Conservation (phyloP, 352 stramenopile genomes). For the Phytophthora vignae region DNA sequence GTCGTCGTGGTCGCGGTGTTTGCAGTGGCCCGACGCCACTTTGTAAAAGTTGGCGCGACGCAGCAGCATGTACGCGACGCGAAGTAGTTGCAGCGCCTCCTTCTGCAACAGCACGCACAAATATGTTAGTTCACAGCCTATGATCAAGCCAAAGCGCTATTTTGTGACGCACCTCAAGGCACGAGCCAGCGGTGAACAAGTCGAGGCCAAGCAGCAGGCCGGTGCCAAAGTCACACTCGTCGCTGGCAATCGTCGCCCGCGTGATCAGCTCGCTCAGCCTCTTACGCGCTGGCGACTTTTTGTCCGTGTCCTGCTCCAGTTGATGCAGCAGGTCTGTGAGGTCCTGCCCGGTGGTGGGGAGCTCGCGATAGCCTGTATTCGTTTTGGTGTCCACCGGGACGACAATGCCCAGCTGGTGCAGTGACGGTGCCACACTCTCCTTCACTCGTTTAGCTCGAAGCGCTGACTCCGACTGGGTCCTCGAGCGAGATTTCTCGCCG, state of each 20-base stretch:
- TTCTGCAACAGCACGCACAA: slow-evolving; percentile 37
- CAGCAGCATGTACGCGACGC: slow-evolving; percentile 62
- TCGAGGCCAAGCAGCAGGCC: slow-evolving; percentile 68
- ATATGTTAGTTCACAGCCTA: neutral
- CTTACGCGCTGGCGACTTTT: slow-evolving; percentile 37
- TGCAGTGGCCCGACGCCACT: slow-evolving; percentile 46
- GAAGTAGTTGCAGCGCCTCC: slow-evolving; percentile 53
- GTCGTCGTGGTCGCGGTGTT: slow-evolving; percentile 29
- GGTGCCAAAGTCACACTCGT: slow-evolving; percentile 80
- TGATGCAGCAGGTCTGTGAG: slow-evolving; percentile 46
- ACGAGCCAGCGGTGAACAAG: slow-evolving; percentile 52
- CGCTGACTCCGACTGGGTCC: slow-evolving; percentile 12
- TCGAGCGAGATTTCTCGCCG: slow-evolving; percentile 11
- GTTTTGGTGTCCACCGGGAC: slow-evolving; percentile 60
- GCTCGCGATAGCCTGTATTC: slow-evolving; percentile 60
- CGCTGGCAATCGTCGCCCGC: slow-evolving; percentile 69
- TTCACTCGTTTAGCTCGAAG: slow-evolving; percentile 42
- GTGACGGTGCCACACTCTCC: slow-evolving; percentile 41
- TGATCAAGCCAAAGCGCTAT: neutral
- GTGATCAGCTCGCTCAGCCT: slow-evolving; percentile 64
- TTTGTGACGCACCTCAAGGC: slow-evolving; percentile 45
- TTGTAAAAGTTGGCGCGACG: slow-evolving; percentile 54
- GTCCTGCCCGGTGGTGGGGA: slow-evolving; percentile 45
- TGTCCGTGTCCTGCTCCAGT: slow-evolving; percentile 26
- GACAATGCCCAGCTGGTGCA: slow-evolving; percentile 61